These are phyloP conservation scores for Candida xyloterini DNA, from an alignment of 805 yeast genomes.

Conservation along the genomic window DNA sequence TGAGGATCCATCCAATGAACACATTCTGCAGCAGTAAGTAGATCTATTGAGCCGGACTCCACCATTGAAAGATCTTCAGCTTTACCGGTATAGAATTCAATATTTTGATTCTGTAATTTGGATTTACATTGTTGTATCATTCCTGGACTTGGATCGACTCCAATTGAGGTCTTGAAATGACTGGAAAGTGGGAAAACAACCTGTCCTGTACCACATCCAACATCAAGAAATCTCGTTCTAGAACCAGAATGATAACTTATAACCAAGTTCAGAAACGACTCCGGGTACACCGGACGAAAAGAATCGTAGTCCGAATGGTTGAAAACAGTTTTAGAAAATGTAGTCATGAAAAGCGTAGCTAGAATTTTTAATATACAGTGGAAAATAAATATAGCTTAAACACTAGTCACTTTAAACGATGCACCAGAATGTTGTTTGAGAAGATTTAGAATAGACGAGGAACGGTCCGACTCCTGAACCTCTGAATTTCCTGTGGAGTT, in stretches of 20 bases:
- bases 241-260: conserved; percentile 33
- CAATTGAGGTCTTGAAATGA: conserved; percentile 50
- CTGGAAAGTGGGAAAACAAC: conserved; percentile 54
- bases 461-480: conserved; percentile 20
- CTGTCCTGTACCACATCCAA: conserved; percentile 81
- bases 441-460: conserved; percentile 18
- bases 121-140: conserved; percentile 51
- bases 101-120: conserved; percentile 6
- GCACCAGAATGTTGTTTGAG: conserved; percentile 22
- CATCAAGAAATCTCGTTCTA: conserved; percentile 48
- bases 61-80: conserved; percentile 30
- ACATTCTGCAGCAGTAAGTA: conserved; percentile 75
- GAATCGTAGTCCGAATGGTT: conserved; percentile 48
- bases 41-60: conserved; percentile 42
- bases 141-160: conserved; percentile 56
- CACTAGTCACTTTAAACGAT: conserved; percentile 25
- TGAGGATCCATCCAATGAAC: conserved; percentile 71
- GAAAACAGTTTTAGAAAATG: conserved; percentile 49
- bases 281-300: conserved; percentile 66
- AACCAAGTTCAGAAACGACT: conserved; percentile 40
- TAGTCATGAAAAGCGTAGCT: conserved; percentile 40
- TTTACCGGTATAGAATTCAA: conserved; percentile 22
- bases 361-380: too few relatives aligned
- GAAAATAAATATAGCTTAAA: conserved; percentile 6
- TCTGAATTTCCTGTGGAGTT: conserved; percentile 1